Evolutionary conservation across 306 rosid species (phyloP).

Genomic region (Lathyrus aphaca): DNA sequence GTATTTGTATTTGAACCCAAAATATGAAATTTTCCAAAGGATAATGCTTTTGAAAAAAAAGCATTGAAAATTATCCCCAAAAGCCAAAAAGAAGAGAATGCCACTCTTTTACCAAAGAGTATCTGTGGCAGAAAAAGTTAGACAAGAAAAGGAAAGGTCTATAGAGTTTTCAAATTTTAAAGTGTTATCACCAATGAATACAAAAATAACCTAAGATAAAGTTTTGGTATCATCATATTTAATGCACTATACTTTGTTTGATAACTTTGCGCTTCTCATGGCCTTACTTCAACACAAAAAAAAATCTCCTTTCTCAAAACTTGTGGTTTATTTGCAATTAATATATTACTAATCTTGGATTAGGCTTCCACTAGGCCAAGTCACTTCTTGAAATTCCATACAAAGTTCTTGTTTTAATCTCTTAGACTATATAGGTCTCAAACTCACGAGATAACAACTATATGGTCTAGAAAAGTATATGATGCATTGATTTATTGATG

Average conservation of each 20-base stretch:
- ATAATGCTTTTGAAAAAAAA: slow-evolving; percentile 47
- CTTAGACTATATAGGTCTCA: slow-evolving; percentile 1
- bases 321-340: slow-evolving; percentile 37
- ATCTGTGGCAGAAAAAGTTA: slow-evolving; percentile 46
- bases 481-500: neutral
- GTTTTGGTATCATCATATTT: slow-evolving; percentile 49
- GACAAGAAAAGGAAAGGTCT: slow-evolving; percentile 51
- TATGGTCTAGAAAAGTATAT: slow-evolving; percentile 33
- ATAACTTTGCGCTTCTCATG: slow-evolving; percentile 49
- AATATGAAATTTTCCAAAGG: slow-evolving; percentile 62
- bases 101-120: slow-evolving; percentile 50
- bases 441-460: slow-evolving; percentile 34
- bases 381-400: slow-evolving; percentile 44
- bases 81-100: slow-evolving; percentile 47
- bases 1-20: slow-evolving; percentile 48
- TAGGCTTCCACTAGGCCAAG: slow-evolving; percentile 24
- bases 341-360: slow-evolving; percentile 33
- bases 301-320: slow-evolving; percentile 44
- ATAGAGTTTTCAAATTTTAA: slow-evolving; percentile 42
- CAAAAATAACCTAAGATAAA: slow-evolving; percentile 41
- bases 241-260: slow-evolving; percentile 53
- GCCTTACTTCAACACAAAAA: slow-evolving; percentile 43
- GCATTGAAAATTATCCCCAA: slow-evolving; percentile 38
- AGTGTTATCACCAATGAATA: slow-evolving; percentile 38
- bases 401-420: slow-evolving; percentile 29